Conservation (phyloP, 768 basidiomycete genomes). For the Lactarius pseudohatsudake region DNA sequence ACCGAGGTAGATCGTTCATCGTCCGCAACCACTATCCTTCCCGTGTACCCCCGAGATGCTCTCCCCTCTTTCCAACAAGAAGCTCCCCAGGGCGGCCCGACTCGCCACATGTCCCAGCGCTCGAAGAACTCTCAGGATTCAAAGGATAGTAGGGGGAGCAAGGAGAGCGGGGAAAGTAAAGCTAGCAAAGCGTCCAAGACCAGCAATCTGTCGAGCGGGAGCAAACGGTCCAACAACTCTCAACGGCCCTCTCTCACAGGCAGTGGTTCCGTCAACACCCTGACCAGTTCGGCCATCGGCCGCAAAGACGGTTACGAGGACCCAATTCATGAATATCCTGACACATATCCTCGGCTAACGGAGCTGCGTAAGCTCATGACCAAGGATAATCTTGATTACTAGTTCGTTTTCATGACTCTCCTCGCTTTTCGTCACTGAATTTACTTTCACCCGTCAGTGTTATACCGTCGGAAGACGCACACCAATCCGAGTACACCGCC, state of each 20-base stretch:
- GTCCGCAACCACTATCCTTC: slow-evolving; percentile 27
- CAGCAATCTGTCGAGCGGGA: slow-evolving; percentile 25
- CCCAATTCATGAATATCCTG: slow-evolving; percentile 26
- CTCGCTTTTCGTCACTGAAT: slow-evolving; percentile 16
- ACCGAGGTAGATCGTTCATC: slow-evolving; percentile 24
- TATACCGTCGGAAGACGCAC: slow-evolving; percentile 78
- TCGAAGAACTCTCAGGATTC: slow-evolving; percentile 24
- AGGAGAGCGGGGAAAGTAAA: slow-evolving; percentile 3
- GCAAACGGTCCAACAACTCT: slow-evolving; percentile 22
- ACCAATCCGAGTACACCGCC: slow-evolving; percentile 81
- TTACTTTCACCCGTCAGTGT: slow-evolving; percentile 44
- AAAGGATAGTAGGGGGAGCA: slow-evolving; percentile 2
- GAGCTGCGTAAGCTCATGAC: slow-evolving; percentile 29
- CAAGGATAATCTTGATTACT: slow-evolving; percentile 29
- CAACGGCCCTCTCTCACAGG: slow-evolving; percentile 25
- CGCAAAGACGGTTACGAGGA: slow-evolving; percentile 32
- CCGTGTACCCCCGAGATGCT: slow-evolving; percentile 26
- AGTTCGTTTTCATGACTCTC: slow-evolving; percentile 15
- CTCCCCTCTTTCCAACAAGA: slow-evolving; percentile 12
- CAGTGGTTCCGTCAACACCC: slow-evolving; percentile 30
- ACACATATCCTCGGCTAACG: slow-evolving; percentile 29
- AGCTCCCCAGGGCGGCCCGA: slow-evolving; percentile 13
- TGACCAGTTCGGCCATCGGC: slow-evolving; percentile 30
- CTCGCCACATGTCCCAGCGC: slow-evolving; percentile 26
- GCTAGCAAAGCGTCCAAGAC: slow-evolving; percentile 19